Evolutionary conservation across 805 yeast species (phyloP), one percentile per base, ranked within the genome.

Genomic region (Ogataea angusta): DNA sequence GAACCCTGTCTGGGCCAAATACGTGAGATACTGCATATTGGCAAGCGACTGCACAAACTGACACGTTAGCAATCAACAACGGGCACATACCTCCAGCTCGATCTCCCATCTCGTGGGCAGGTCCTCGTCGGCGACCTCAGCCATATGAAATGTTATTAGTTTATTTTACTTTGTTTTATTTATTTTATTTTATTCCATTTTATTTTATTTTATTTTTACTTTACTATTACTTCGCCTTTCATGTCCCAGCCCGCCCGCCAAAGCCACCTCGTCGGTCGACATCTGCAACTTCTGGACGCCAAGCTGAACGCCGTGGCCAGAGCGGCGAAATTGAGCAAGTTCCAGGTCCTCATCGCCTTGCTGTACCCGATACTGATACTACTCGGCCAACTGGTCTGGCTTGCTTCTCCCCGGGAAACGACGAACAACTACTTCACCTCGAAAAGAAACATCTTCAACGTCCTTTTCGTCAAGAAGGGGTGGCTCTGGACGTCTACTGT

Each of bases 21-120:
- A 89, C 49, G 87, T 82, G 41, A 91, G 72, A 57, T 90, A 91
- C 60, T 84, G 95, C 32, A 91, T 80, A 61, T 91, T 93, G 2
- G 96, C 87, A 24, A 91, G 70, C 12, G 95, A 82, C 64, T 91
- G 98, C 3, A 91, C 95, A 64, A 91, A 91, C 76, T 85, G 31
- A 42, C 10, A 8, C 5, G 43, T 45, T 38, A 41, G 43, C 27
- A 10, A 5, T 15, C 27, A 39, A n/a, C 25, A 22, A 15, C 12
- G 3, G 12, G 10, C 47, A 56, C 78, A 52, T 35, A 77, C 79
- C 47, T 85, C 97, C n/a, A 86, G 70, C 52, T 86, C 95, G 16
- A 86, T 78, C 55, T 86, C 95, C 87, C 91, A 87, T 42, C 95
- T 62, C 5, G 85, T 75, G n/a, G 91, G 89, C n/a, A 77, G 67